Evolutionary conservation across 148 eudicot genomes (phyloP), one percentile per base, ranked within the genome.

Genomic region (Dianthus caryophyllus): DNA sequence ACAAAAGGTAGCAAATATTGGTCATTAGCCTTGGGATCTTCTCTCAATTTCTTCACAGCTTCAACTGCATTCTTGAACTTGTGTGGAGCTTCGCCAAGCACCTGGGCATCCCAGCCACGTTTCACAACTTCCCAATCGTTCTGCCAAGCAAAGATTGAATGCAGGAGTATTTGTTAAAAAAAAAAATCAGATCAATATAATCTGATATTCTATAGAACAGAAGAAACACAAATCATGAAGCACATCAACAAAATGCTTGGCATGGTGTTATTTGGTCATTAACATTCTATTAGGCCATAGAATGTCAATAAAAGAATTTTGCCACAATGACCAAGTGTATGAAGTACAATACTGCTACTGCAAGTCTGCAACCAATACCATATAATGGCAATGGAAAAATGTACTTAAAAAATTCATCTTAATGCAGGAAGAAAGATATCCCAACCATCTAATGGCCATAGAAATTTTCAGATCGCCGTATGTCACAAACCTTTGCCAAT

Each of bases 31-130:
- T 78, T 77, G 2, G 96, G 92, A 2, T 21, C 72, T 69, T 73
- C 83, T 75, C 98, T 83, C 78, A 93, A 65, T 43, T 51, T 92
- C 81, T 89, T 92, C 65, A 92, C 83, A 56, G 96, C 98, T 69
- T 92, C 95, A 57, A 87, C 50, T 36, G 94, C 81, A 75, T 46
- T 78, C 64, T 33, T 89, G 60, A 93, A 93, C 71, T 93, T 85
- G 78, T 93, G 67, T 25, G 91, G 98, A 57, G 96, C 91, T 85
- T 93, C 96, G 58, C 98, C 98, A 73, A 89, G 95, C 61, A 93
- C 98, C 71, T 93, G 98, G 50, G 98, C 96, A 71, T 93, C 96
- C 98, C 98, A 93, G 27, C 98, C 98, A 47, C 98, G 84, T 73
- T 93, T 93, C 41, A 93, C 91, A 65, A 93, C 96, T 51, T 75